These are phyloP conservation scores for Microbotryum lychnidis-dioicae DNA, from an alignment of 1,284 basidiomycete species.

Conservation along the genomic window DNA sequence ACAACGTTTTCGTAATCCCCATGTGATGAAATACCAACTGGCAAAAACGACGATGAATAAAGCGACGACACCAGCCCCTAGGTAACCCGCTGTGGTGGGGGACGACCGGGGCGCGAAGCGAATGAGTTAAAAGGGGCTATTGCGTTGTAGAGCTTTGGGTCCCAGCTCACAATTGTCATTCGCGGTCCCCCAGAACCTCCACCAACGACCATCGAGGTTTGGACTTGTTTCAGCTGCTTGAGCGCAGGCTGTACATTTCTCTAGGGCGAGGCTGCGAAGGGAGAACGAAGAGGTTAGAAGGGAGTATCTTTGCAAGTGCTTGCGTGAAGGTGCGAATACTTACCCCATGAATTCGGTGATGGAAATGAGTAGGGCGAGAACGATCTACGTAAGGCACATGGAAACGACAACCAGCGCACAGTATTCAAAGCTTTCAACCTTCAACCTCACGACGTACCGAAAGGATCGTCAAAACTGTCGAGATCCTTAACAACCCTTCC, in stretches of 20 bases:
- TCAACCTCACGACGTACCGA: slow-evolving; percentile 32
- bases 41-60: slow-evolving; percentile 34
- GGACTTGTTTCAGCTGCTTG: slow-evolving; percentile 36
- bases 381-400: no score
- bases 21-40: no score
- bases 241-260: slow-evolving; percentile 38
- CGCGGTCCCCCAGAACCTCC: slow-evolving; percentile 40
- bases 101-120: neutral
- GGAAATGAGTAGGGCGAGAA: slow-evolving; percentile 36
- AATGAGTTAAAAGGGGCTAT: no score
- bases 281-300: neutral
- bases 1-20: no score
- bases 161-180: slow-evolving; percentile 34
- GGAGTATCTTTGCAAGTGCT: no score
- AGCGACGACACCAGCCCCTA: slow-evolving; percentile 41
- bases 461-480: slow-evolving; percentile 38
- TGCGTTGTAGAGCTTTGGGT: no score
- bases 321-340: neutral
- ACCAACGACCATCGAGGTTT: slow-evolving; percentile 41
- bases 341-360: slow-evolving; percentile 39
- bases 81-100: slow-evolving; percentile 32
- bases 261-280: slow-evolving; percentile 29
- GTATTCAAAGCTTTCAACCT: no score
- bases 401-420: no score
- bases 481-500: slow-evolving; percentile 31